These are phyloP conservation scores for Pinus albicaulis DNA, from an alignment of 75 land plant species.

Conservation along the genomic window DNA sequence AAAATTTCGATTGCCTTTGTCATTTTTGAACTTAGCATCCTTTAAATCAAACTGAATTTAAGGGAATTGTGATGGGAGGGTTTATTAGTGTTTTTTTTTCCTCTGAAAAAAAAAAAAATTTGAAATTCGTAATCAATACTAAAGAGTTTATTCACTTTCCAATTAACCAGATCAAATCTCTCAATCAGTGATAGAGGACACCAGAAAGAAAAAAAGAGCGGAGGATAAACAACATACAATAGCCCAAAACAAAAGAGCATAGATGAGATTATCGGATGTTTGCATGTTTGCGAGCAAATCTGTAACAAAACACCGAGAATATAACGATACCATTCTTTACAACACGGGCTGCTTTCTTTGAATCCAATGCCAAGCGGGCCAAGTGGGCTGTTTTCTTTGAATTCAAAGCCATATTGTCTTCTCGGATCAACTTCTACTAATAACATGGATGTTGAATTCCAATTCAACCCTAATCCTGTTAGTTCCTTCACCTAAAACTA, in stretches of 20 bases:
- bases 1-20: too few species aligned
- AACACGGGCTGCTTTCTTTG: slow-evolving; percentile 17
- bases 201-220: slow-evolving; percentile 34
- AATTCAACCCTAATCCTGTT: too few species aligned
- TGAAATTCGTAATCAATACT: too few species aligned
- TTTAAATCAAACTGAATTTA: too few species aligned
- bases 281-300: slow-evolving; percentile 37
- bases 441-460: too few species aligned
- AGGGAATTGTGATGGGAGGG: too few species aligned
- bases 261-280: slow-evolving; percentile 37
- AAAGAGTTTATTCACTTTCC: too few species aligned
- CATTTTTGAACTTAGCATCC: slow-evolving; percentile 9
- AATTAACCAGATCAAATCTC: slow-evolving; percentile 31
- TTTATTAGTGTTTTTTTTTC: too few species aligned
- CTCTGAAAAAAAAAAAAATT: too few species aligned
- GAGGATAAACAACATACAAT: slow-evolving; percentile 26
- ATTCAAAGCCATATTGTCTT: neutral
- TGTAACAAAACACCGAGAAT: slow-evolving; percentile 23
- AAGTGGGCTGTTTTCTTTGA: slow-evolving; percentile 16
- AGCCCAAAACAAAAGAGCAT: slow-evolving; percentile 10
- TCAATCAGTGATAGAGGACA: slow-evolving; percentile 60
- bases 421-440: too few species aligned
- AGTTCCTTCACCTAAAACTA: too few species aligned
- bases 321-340: slow-evolving; percentile 14
- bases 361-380: neutral